Evolutionary conservation across 2,329 filamentous ascomycete genomes (phyloP).

Genomic region (Seiridium unicorne): DNA sequence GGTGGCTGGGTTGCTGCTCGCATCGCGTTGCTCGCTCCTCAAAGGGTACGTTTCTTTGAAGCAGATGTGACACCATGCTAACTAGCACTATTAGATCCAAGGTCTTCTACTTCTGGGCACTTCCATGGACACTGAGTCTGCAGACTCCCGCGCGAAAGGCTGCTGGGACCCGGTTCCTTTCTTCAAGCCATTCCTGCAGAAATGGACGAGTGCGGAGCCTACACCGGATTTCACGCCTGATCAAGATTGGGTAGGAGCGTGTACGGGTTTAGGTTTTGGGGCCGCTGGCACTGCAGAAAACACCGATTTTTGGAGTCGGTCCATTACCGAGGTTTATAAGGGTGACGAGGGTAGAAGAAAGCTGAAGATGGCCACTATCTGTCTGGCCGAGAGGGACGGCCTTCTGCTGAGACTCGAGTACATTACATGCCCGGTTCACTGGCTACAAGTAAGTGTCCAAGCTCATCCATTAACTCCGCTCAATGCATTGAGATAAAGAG

Average conservation of each 20-base stretch:
- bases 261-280: slow-evolving; percentile 45
- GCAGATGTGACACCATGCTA: neutral
- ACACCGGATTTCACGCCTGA: slow-evolving; percentile 48
- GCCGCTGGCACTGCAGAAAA: slow-evolving; percentile 33
- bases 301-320: slow-evolving; percentile 43
- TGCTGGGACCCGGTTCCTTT: slow-evolving; percentile 48
- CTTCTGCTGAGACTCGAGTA: slow-evolving; percentile 43
- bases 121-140: slow-evolving; percentile 53
- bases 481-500: too few species aligned
- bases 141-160: slow-evolving; percentile 40
- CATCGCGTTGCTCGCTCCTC: slow-evolving; percentile 50
- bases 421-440: slow-evolving; percentile 49
- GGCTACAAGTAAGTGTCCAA: slow-evolving; percentile 43
- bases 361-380: slow-evolving; percentile 42
- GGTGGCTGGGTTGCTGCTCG: slow-evolving; percentile 50
- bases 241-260: slow-evolving; percentile 43
- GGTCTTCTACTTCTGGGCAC: slow-evolving; percentile 48
- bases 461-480: too few species aligned
- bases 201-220: slow-evolving; percentile 35
- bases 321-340: slow-evolving; percentile 42
- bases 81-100: slow-evolving; percentile 34
- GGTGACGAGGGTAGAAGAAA: slow-evolving; percentile 50
- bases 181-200: slow-evolving; percentile 39
- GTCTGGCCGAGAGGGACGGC: slow-evolving; percentile 45
- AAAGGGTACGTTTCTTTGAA: slow-evolving; percentile 33